Percentiles rank a stretch among this genome's conserved stretches.
These are phyloP conservation scores for Nitzschia sp. DNA, from an alignment of 108 stramenopile species.

Conservation along the genomic window DNA sequence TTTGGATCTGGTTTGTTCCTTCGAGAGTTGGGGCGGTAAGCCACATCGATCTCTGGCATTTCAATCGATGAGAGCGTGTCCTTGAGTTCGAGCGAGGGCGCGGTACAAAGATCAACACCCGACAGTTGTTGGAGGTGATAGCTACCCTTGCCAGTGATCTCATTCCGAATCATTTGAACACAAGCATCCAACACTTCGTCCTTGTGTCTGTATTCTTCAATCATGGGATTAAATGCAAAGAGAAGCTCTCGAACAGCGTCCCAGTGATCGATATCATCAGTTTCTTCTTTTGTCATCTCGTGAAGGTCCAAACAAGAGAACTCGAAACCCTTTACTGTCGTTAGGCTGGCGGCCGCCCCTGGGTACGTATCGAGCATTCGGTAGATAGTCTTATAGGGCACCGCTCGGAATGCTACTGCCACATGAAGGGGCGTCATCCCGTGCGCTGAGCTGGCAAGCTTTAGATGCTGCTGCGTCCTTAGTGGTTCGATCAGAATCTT, in stretches of 20 bases:
- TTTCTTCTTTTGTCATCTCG: conserved; percentile 31
- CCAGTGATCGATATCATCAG: conserved; percentile 43
- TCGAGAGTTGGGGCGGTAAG: conserved; percentile 14
- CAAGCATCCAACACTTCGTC: conserved; percentile 45
- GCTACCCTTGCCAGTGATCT: conserved; percentile 34
- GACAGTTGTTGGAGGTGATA: conserved; percentile 31
- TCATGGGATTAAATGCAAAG: conserved; percentile 41
- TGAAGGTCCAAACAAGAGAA: conserved; percentile 47
- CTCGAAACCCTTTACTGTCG: conserved; percentile 33
- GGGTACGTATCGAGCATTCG: conserved; percentile 45
- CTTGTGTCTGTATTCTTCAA: conserved; percentile 33
- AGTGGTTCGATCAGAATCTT: conserved; percentile 40
- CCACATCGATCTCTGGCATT: conserved; percentile 30
- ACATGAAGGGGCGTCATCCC: conserved; percentile 59
- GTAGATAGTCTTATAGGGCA: conserved; percentile 35
- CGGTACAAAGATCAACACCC: not conserved
- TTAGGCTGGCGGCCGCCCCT: conserved; percentile 28
- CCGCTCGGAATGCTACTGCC: conserved; percentile 40
- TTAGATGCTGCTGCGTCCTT: conserved; percentile 17
- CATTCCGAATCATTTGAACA: conserved; percentile 41
- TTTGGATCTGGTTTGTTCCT: conserved; percentile 7
- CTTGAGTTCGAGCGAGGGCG: conserved; percentile 21
- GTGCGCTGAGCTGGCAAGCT: conserved; percentile 39
- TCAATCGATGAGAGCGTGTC: conserved; percentile 35
- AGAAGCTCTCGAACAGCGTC: conserved; percentile 40